A percentile compares a stretch with the other conserved stretches of the same genome.
Evolutionary conservation across 805 yeast species (phyloP).

Genomic region (Blastobotrys robertii): DNA sequence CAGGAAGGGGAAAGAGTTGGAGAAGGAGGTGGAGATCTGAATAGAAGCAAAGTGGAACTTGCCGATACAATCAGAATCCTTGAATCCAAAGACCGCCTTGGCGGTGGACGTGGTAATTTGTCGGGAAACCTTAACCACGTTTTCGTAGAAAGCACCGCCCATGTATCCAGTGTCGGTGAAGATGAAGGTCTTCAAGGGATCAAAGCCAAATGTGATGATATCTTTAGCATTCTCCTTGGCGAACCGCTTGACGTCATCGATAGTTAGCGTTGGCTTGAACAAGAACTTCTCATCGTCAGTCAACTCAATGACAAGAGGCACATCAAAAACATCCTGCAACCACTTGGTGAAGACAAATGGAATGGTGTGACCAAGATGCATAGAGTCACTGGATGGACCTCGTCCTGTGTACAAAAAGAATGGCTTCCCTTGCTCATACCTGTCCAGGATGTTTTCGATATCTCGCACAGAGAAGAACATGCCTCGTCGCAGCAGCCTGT

Average conservation of each 20-base stretch:
- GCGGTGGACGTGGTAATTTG: constrained; percentile 97
- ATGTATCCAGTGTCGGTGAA: constrained; percentile 88
- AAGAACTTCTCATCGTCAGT: constrained; percentile 96
- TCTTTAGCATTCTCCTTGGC: constrained; percentile 83
- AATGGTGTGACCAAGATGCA: constrained; percentile 95
- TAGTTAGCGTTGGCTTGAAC: constrained; percentile 82
- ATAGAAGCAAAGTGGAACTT: constrained; percentile 90
- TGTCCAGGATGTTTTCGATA: constrained; percentile 56
- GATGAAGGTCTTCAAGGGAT: constrained; percentile 88
- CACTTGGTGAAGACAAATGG: constrained; percentile 95
- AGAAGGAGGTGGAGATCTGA: constrained; percentile 94
- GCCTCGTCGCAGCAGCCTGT: constrained; percentile 82
- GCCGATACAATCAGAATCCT: constrained; percentile 91
- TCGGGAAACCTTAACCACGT: constrained; percentile 83
- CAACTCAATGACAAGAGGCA: constrained; percentile 83
- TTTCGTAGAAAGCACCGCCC: constrained; percentile 91
- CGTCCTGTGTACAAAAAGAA: constrained; percentile 95
- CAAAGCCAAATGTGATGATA: constrained; percentile 88
- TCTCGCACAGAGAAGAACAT: constrained; percentile 82
- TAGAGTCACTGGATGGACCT: constrained; percentile 89
- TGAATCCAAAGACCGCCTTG: constrained; percentile 92
- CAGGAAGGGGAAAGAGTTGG: constrained; percentile 90
- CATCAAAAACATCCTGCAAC: constrained; percentile 97
- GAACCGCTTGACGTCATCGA: constrained; percentile 76
- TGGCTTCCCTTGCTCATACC: constrained; percentile 90